Evolutionary conservation across 176 grass and related monocot genomes (phyloP).

Genomic region (Paspalum vaginatum): DNA sequence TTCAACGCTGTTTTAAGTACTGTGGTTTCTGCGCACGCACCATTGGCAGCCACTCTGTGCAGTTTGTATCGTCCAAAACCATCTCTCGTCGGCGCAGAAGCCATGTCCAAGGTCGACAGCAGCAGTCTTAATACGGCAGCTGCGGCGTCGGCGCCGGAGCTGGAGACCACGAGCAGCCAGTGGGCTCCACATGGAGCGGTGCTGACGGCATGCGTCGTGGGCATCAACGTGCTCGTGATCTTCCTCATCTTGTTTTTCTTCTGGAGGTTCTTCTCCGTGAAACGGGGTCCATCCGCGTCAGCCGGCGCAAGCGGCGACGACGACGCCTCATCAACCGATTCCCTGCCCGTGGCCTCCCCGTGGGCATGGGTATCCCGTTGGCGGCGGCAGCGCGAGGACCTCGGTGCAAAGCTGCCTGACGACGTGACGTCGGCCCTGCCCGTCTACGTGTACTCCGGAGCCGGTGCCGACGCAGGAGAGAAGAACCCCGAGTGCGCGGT

Average conservation of each 20-base stretch:
- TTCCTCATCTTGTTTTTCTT: slow-evolving; percentile 57
- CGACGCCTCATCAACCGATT: not conserved
- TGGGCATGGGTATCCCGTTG: slow-evolving; percentile 27
- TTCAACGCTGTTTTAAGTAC: too few relatives aligned
- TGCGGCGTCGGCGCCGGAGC: slow-evolving; percentile 16
- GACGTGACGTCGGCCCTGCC: slow-evolving; percentile 46
- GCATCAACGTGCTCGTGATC: slow-evolving; percentile 59
- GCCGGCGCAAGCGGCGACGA: not conserved
- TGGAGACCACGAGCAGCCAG: not conserved
- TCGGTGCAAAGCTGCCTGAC: not conserved
- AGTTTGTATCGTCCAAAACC: not conserved
- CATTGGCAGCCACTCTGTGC: not conserved
- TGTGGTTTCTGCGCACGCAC: slow-evolving; percentile 37
- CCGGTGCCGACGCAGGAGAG: not conserved
- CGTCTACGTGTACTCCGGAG: slow-evolving; percentile 42
- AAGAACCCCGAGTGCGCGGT: slow-evolving; percentile 58
- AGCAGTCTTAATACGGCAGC: not conserved
- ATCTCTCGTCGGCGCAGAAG: not conserved
- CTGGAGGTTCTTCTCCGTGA: slow-evolving; percentile 65
- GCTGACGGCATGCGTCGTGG: slow-evolving; percentile 46
- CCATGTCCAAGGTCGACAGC: slow-evolving; percentile 36
- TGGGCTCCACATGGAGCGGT: slow-evolving; percentile 42
- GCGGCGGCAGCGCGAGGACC: not conserved
- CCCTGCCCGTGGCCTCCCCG: slow-evolving; percentile 28
- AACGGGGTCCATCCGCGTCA: not conserved